Conservation (phyloP, 192 early-diverging fungal genomes). For the Coemansia sp. region DNA sequence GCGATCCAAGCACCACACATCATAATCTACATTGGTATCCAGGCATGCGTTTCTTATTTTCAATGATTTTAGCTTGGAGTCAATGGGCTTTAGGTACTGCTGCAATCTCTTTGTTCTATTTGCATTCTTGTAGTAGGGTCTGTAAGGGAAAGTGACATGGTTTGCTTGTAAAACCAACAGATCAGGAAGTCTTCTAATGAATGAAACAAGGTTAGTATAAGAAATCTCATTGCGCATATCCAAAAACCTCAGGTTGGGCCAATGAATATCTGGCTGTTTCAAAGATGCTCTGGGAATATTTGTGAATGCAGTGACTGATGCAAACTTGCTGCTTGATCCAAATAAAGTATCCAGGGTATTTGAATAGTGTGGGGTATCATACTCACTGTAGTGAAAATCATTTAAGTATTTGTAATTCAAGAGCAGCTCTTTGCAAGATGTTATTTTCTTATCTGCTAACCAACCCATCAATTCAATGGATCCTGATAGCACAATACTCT, state of each 20-base stretch:
- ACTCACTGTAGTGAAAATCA: neutral
- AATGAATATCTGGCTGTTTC: neutral
- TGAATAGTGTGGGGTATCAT: neutral
- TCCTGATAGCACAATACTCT: neutral
- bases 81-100: neutral
- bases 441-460: too few relatives aligned
- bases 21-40: neutral
- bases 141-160: neutral
- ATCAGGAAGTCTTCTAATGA: neutral
- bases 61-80: neutral
- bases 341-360: neutral
- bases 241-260: neutral
- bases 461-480: neutral
- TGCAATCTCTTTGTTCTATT: neutral
- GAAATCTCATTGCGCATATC: neutral
- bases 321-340: neutral
- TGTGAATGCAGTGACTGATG: neutral
- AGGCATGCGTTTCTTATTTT: neutral
- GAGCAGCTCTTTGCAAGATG: neutral
- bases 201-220: neutral
- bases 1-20: neutral
- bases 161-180: neutral
- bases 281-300: neutral
- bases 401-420: neutral
- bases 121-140: neutral